Evolutionary conservation across 345 rosid species (phyloP).

Genomic region (Linum usitatissimum): DNA sequence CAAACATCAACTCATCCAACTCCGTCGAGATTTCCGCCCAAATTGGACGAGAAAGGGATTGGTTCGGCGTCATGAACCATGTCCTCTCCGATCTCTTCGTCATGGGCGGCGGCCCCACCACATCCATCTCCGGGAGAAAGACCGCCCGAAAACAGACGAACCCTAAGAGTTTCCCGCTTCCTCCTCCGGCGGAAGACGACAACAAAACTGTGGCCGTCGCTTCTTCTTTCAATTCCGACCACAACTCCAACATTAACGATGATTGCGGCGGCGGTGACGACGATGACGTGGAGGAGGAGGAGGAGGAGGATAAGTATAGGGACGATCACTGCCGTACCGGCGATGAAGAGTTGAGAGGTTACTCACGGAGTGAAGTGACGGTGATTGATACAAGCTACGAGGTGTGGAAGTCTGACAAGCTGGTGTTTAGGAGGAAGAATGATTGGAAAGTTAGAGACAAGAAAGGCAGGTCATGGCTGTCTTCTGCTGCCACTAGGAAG

Average conservation of each 20-base stretch:
- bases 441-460: slow-evolving; percentile 83
- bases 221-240: slow-evolving; percentile 24
- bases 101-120: slow-evolving; percentile 34
- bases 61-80: slow-evolving; percentile 55
- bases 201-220: slow-evolving; percentile 20
- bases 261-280: background rate
- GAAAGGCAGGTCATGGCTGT: slow-evolving; percentile 47
- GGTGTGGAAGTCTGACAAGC: slow-evolving; percentile 80
- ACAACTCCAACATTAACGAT: slow-evolving; percentile 19
- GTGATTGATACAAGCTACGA: slow-evolving; percentile 78
- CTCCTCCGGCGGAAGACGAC: slow-evolving; percentile 19
- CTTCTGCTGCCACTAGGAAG: slow-evolving; percentile 23
- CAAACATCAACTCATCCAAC: slow-evolving; percentile 15
- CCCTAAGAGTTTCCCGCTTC: slow-evolving; percentile 48
- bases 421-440: slow-evolving; percentile 59
- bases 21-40: slow-evolving; percentile 13
- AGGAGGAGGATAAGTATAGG: slow-evolving; percentile 13
- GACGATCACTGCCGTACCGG: slow-evolving; percentile 25
- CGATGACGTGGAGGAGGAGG: slow-evolving; percentile 18
- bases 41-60: slow-evolving; percentile 20
- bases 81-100: slow-evolving; percentile 78
- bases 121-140: slow-evolving; percentile 29
- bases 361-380: slow-evolving; percentile 86
- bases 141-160: slow-evolving; percentile 62
- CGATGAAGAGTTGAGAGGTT: slow-evolving; percentile 56